Percentiles rank a stretch among this genome's conserved stretches.
These are phyloP conservation scores for Penicillium nordicum DNA, from an alignment of 2,329 filamentous ascomycete genomes.

Conservation along the genomic window DNA sequence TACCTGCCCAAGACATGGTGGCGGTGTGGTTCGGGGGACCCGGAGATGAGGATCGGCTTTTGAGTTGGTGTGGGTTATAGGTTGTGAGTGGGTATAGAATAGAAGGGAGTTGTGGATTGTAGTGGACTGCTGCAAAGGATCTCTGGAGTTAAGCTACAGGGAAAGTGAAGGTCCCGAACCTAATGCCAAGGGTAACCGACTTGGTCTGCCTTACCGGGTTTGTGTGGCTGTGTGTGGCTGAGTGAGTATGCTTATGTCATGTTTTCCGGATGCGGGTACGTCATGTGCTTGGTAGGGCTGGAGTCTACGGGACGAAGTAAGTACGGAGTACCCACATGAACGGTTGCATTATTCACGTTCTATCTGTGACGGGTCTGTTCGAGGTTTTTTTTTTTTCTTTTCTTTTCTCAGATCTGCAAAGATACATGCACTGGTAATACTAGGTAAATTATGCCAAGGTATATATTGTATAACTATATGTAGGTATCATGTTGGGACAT, in stretches of 20 bases:
- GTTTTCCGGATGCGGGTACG: constrained; percentile 18
- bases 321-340: not conserved
- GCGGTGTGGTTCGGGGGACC: constrained; percentile 18
- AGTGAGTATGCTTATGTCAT: constrained; percentile 8
- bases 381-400: not conserved
- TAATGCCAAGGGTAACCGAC: constrained; percentile 5
- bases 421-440: not conserved
- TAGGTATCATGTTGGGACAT: not conserved
- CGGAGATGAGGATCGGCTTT: not conserved
- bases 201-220: not conserved
- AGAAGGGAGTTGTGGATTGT: not conserved
- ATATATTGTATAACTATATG: too few species aligned
- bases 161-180: not conserved
- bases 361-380: not conserved
- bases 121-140: not conserved
- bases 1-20: constrained; percentile 71
- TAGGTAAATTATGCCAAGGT: not conserved
- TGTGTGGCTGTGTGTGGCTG: constrained; percentile 14
- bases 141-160: not conserved
- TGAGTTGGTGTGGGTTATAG: not conserved
- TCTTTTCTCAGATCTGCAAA: not conserved
- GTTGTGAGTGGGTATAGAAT: not conserved
- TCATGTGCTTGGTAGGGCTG: constrained; percentile 14
- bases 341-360: constrained; percentile 1
- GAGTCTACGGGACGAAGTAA: not conserved